These are phyloP conservation scores for Candida pseudoviswanathii DNA, from an alignment of 1,139 yeast species.

Conservation along the genomic window DNA sequence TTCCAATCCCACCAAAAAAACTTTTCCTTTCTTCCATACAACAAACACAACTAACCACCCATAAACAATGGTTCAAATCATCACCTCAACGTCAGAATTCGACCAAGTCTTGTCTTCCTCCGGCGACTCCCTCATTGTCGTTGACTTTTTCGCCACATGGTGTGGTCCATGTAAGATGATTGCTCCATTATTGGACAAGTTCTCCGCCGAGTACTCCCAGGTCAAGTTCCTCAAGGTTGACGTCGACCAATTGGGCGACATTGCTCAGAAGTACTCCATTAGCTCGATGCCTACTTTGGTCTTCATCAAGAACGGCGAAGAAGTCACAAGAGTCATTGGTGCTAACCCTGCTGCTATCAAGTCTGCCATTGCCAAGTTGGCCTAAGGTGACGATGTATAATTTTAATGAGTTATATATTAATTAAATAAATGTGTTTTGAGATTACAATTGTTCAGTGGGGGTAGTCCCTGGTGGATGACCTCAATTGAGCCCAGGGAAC, in stretches of 20 bases:
- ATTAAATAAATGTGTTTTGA: background rate
- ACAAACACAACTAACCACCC: background rate
- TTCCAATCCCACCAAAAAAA: background rate
- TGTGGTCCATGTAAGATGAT: conserved; percentile 93
- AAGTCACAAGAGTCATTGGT: conserved; percentile 75
- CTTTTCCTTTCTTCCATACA: background rate
- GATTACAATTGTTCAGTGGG: too few species aligned
- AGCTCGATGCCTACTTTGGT: conserved; percentile 90
- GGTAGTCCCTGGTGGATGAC: too few species aligned
- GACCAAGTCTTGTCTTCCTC: background rate
- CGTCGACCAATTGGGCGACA: conserved; percentile 74
- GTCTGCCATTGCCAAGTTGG: conserved; percentile 61
- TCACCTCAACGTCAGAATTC: conserved; percentile 61
- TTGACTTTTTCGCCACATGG: conserved; percentile 90
- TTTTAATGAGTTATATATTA: too few species aligned
- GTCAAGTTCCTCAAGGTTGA: conserved; percentile 83
- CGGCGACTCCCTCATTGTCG: conserved; percentile 29
- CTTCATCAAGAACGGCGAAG: conserved; percentile 75
- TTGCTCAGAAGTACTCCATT: conserved; percentile 74
- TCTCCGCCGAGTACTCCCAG: conserved; percentile 43
- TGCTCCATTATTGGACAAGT: conserved; percentile 75
- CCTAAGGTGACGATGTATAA: conserved; percentile 27
- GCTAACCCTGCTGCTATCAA: conserved; percentile 85
- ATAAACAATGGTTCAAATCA: conserved; percentile 38
- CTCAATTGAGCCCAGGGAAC: too few species aligned